Base-by-base conservation (phyloP, 2,329 filamentous ascomycete genomes). In the Sporothrix euskadiensis region DNA sequence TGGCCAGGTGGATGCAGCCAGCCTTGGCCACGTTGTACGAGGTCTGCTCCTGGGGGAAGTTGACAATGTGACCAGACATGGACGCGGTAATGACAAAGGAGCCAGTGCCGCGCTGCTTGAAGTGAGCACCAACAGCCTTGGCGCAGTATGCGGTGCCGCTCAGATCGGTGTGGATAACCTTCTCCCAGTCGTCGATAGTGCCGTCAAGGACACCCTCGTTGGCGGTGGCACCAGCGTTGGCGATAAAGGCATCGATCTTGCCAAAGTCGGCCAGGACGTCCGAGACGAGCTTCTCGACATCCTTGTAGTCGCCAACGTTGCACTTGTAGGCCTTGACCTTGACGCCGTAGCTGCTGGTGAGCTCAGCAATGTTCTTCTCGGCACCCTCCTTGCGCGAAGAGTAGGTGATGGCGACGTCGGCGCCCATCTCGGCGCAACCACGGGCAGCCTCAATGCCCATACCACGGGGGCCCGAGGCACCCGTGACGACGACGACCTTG, bases 61-160 rank as follows among this genome's bases (percentile, higher is more conserved):
- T 94, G 80, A 90, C 91, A 77, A 94, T 91, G 79, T 92, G 91
- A 4, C 90, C 92, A 77, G 88, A 91, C 88, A 95, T 94, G 73
- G 89, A 92, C 0, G 92, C 90, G 7, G 93, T 95, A 35, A 90
- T 90, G 77, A 95, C 89, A 81, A 95, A 93, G 80, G 89, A 91
- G 30, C 92, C 92, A 35, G 86, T 84, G 69, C 88, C 85, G 32
- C 92, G 83, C 78, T 85, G 85, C 79, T 88, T 86, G 73, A 91
- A 90, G 78, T 90, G 85, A 61, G 87, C 76, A 35, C 89, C 88
- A 0, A 91, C 92, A 0, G 88, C 89, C 78, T 87, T 88, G 52
- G 92, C 92, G 79, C 89, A 93, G 86, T 92, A 95, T 82, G 92
- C 94, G 54, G 91, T 91, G 69, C 91, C 91, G 80, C 93, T 91